Base-by-base conservation (phyloP, 2,329 filamentous ascomycete genomes). In the Blumeria hordei region DNA sequence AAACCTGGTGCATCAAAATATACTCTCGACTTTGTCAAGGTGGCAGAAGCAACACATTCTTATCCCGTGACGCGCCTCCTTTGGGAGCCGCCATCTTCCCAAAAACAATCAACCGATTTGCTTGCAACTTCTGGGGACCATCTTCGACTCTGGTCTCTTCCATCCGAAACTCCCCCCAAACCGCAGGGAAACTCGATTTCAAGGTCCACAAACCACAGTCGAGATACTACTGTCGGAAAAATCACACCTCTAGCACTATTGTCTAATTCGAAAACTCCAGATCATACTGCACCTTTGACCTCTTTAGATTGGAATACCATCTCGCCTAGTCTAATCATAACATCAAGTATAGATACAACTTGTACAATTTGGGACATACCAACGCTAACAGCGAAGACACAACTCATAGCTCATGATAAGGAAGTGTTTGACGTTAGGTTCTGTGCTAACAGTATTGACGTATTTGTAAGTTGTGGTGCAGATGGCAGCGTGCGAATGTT, bases 281-380 rank as follows among this genome's bases (percentile, higher is more conserved):
- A 98, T 65, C 93, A 98, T 66, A 98, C 92, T 5, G 92, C 92
- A 12, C 92, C 92, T 18, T 78, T 98, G 57, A 98, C 92, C 1
- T 95, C 88, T 14, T 74, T 98, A 50, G 92, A 98, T 67, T 98
- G 92, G 92, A 98, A 98, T 64, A 94, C 86, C 1, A 83, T 98
- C 54, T 94, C 88, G 28, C 92, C 92, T 0, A 95, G 90, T 67
- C 73, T 98, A 55, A 98, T 98, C 65, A 98, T 98, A 64, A 98
- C 92, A 0, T 95, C 88, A 3, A 96, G 88, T 67, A 98, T 98
- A 64, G 92, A 98, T 66, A 98, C 92, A 1, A 98, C 92, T 6
- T 98, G 92, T 70, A 98, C 92, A 4, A 98, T 98, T 60, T 98
- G 92, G 92, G 92, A 98, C 67, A 98, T 98, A 55, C 92, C 92